Conservation (phyloP, 768 basidiomycete genomes). For the Tephrocybe sp. region DNA sequence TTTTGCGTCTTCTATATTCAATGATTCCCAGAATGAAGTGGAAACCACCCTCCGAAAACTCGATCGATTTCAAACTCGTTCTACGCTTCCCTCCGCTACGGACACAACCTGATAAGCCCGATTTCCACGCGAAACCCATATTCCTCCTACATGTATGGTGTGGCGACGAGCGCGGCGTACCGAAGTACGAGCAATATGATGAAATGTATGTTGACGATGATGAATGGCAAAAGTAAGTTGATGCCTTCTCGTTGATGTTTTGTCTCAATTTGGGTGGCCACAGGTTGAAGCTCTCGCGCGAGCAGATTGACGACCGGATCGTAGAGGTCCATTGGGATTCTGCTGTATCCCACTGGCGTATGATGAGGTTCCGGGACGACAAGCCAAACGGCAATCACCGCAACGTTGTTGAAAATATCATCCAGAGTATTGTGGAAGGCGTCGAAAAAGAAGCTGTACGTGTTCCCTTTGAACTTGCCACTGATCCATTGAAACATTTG, state of each 20-base stretch:
- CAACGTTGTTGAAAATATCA: conserved; percentile 82
- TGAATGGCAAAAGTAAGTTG: conserved; percentile 87
- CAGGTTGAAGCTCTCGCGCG: conserved; percentile 81
- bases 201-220: conserved; percentile 81
- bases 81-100: conserved; percentile 83
- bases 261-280: neutral
- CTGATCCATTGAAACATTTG: too few relatives aligned
- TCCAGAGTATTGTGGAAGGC: conserved; percentile 90
- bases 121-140: conserved; percentile 81
- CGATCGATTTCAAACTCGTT: conserved; percentile 95
- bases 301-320: conserved; percentile 91
- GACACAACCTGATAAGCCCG: conserved; percentile 58
- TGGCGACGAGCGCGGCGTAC: conserved; percentile 56
- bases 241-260: conserved; percentile 5
- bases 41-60: conserved; percentile 98
- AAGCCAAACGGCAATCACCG: conserved; percentile 92
- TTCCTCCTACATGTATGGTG: conserved; percentile 85
- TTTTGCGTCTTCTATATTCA: conserved; percentile 2
- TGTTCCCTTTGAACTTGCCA: too few relatives aligned
- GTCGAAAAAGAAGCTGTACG: conserved; percentile 86
- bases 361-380: conserved; percentile 94
- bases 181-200: conserved; percentile 84
- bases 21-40: conserved; percentile 81
- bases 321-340: conserved; percentile 94
- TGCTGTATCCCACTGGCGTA: conserved; percentile 66